phyloP scores from a whole-genome alignment of 768 basidiomycete species.

The Lentinula guzmanii region DNA sequence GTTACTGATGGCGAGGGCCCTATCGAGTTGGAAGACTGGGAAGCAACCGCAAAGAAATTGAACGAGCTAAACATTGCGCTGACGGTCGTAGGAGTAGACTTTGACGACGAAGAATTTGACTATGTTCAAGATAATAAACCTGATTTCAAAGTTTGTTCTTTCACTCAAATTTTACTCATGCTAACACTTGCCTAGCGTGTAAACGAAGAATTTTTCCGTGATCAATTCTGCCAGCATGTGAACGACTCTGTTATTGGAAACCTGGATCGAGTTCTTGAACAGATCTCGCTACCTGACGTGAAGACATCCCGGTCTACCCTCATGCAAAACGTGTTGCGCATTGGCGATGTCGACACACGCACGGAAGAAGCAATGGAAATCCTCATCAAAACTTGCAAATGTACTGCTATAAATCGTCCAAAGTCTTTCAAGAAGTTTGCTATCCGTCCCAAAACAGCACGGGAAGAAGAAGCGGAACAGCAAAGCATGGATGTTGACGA shows the following conservation, averaged over 20 bases:
- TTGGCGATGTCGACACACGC: constrained; percentile 69
- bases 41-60: constrained; percentile 61
- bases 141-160: constrained; percentile 55
- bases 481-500: constrained; percentile 24
- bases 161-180: neutral
- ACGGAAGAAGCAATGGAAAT: constrained; percentile 74
- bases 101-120: constrained; percentile 65
- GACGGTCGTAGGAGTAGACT: constrained; percentile 81
- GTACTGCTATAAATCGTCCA: constrained; percentile 63
- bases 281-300: constrained; percentile 56
- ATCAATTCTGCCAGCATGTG: constrained; percentile 31
- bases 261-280: constrained; percentile 58
- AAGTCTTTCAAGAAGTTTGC: constrained; percentile 78
- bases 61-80: constrained; percentile 49
- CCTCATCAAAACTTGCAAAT: constrained; percentile 71
- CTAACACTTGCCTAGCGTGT: constrained; percentile 37
- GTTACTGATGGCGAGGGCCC: constrained; percentile 82
- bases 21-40: constrained; percentile 73
- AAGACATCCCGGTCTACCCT: constrained; percentile 65
- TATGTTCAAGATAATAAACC: constrained; percentile 67
- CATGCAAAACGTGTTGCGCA: constrained; percentile 56
- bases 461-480: constrained; percentile 28
- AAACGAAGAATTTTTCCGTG: constrained; percentile 72
- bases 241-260: constrained; percentile 52
- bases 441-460: constrained; percentile 25